These are phyloP conservation scores for Gomphus sp. DNA, from an alignment of 1,284 basidiomycete genomes.

Conservation along the genomic window DNA sequence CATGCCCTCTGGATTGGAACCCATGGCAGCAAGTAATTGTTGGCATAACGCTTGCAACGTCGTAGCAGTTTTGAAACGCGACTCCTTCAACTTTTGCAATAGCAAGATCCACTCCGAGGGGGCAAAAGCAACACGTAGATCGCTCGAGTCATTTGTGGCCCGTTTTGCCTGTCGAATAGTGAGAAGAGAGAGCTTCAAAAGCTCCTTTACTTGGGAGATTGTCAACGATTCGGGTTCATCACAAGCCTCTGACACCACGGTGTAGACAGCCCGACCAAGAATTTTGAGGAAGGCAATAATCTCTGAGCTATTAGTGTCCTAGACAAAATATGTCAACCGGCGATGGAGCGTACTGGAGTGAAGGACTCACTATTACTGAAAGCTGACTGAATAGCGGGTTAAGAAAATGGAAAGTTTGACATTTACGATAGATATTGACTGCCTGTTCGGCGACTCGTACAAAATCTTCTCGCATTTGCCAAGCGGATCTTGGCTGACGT, in stretches of 20 bases:
- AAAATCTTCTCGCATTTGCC: slow-evolving; percentile 56
- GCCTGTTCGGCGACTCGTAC: slow-evolving; percentile 46
- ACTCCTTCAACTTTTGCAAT: slow-evolving; percentile 22
- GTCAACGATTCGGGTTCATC: slow-evolving; percentile 41
- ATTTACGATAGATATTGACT: slow-evolving; percentile 67
- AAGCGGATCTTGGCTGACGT: slow-evolving; percentile 59
- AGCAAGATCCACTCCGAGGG: slow-evolving; percentile 14
- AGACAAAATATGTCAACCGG: background rate
- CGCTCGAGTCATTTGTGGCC: slow-evolving; percentile 15
- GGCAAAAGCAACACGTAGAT: background rate
- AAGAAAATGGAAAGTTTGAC: slow-evolving; percentile 69
- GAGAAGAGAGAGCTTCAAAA: slow-evolving; percentile 65
- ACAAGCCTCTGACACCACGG: slow-evolving; percentile 43
- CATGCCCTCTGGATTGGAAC: slow-evolving; percentile 29
- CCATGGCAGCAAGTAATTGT: slow-evolving; percentile 29
- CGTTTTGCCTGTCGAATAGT: slow-evolving; percentile 58
- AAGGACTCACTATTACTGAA: slow-evolving; percentile 36
- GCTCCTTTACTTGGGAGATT: slow-evolving; percentile 67
- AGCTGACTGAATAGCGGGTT: slow-evolving; percentile 57
- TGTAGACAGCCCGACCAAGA: slow-evolving; percentile 43
- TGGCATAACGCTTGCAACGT: slow-evolving; percentile 34
- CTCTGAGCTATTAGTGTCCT: slow-evolving; percentile 25
- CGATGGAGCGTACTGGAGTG: background rate
- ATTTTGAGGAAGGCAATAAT: slow-evolving; percentile 41
- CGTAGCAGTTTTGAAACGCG: slow-evolving; percentile 32